A percentile compares a stretch with the other conserved stretches of the same genome.
Conservation (phyloP, 2,329 filamentous ascomycete species). For the Sporothrix mexicana region DNA sequence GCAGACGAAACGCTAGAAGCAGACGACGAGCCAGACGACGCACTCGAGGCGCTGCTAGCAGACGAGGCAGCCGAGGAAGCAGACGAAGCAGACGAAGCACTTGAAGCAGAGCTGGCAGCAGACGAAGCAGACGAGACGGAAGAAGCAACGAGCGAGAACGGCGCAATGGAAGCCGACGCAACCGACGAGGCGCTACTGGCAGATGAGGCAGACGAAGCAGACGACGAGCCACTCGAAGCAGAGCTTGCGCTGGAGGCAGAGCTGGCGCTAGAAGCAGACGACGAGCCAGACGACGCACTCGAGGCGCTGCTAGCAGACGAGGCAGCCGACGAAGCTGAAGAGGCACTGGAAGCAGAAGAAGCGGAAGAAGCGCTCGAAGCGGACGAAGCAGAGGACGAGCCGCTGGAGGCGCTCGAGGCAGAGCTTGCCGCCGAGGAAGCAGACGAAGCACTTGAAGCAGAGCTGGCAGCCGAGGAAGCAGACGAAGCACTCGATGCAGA, state of each 20-base stretch:
- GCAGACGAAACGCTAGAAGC: not conserved
- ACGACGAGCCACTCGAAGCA: not conserved
- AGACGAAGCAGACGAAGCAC: not conserved
- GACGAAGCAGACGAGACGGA: not conserved
- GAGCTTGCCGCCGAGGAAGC: not conserved
- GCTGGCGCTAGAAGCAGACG: not conserved
- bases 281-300: not conserved
- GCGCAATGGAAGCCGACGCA: too few species aligned
- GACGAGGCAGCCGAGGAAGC: constrained; percentile 4
- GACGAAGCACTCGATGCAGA: not conserved
- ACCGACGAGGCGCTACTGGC: not conserved
- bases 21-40: not conserved
- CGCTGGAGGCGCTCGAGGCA: not conserved
- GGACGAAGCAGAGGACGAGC: not conserved
- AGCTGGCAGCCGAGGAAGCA: not conserved
- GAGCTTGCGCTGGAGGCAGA: constrained; percentile 4
- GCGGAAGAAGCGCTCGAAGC: not conserved
- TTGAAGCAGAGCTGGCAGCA: not conserved
- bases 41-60: not conserved
- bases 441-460: constrained; percentile 5
- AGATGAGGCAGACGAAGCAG: not conserved
- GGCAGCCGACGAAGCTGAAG: not conserved
- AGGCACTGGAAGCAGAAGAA: constrained; percentile 16
- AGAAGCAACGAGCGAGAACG: not conserved
- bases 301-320: not conserved